Percentiles rank a stretch among this genome's conserved stretches.
Evolutionary conservation across 805 yeast species (phyloP).

Genomic region (Tetrapisispora arboricola): DNA sequence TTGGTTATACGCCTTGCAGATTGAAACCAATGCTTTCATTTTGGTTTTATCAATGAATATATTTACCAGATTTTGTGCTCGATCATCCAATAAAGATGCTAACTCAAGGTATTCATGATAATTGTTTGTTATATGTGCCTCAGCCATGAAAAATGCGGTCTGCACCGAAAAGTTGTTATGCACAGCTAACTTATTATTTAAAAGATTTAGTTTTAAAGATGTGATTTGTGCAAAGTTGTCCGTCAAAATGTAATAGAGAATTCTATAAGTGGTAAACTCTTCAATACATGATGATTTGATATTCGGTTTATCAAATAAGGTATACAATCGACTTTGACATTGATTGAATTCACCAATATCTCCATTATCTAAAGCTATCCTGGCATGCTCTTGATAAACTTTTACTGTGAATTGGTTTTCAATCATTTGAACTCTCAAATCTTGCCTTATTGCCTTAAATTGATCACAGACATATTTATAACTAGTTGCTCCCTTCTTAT

Average conservation of each 20-base stretch:
- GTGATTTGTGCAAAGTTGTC: slow-evolving; percentile 36
- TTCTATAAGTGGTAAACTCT: slow-evolving; percentile 65
- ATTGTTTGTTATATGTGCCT: slow-evolving; percentile 32
- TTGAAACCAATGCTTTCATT: slow-evolving; percentile 42
- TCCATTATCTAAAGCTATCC: slow-evolving; percentile 69
- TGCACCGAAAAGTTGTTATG: slow-evolving; percentile 16
- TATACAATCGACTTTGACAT: slow-evolving; percentile 73
- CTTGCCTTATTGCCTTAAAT: slow-evolving; percentile 86
- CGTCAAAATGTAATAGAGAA: slow-evolving; percentile 67
- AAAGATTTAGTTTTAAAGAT: slow-evolving; percentile 17
- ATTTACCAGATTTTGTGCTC: slow-evolving; percentile 38
- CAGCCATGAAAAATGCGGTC: slow-evolving; percentile 25
- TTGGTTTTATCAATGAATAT: slow-evolving; percentile 51
- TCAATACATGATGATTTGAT: slow-evolving; percentile 30
- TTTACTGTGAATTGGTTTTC: slow-evolving; percentile 62
- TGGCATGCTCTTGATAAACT: slow-evolving; percentile 80
- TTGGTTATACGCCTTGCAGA: slow-evolving; percentile 48
- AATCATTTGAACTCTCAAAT: slow-evolving; percentile 82
- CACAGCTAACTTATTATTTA: slow-evolving; percentile 8
- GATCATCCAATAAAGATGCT: slow-evolving; percentile 32
- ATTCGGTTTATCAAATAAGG: slow-evolving; percentile 42
- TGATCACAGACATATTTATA: slow-evolving; percentile 82
- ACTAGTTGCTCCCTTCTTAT: slow-evolving; percentile 36
- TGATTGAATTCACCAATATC: slow-evolving; percentile 95
- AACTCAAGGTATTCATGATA: slow-evolving; percentile 44